phyloP scores from a whole-genome alignment of 2,329 filamentous ascomycete genomes.

The Colletotrichum eleusines region DNA sequence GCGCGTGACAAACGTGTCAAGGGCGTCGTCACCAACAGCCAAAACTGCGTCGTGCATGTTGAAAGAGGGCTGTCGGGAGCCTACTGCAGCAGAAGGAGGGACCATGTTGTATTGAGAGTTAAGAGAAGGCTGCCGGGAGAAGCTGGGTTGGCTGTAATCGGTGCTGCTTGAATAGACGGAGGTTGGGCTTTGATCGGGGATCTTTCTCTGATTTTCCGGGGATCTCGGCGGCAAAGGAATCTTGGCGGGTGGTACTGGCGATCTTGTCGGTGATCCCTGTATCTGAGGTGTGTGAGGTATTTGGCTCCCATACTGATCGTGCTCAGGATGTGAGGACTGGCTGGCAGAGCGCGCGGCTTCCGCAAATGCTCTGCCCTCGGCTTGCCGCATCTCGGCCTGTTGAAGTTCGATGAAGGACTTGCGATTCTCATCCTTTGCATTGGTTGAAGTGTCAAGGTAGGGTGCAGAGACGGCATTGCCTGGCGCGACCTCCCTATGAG shows the following conservation, averaged over 20 bases:
- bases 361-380: slow-evolving; percentile 70
- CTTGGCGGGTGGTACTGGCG: slow-evolving; percentile 39
- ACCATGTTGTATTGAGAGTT: slow-evolving; percentile 42
- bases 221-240: slow-evolving; percentile 43
- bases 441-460: slow-evolving; percentile 56
- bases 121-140: slow-evolving; percentile 40
- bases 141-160: slow-evolving; percentile 35
- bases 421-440: slow-evolving; percentile 63
- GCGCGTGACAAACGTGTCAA: slow-evolving; percentile 76
- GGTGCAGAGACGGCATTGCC: slow-evolving; percentile 53
- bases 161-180: slow-evolving; percentile 45
- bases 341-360: slow-evolving; percentile 58
- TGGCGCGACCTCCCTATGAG: slow-evolving; percentile 47
- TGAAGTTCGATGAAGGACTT: slow-evolving; percentile 70
- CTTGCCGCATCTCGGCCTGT: slow-evolving; percentile 70
- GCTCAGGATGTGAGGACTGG: slow-evolving; percentile 48
- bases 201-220: slow-evolving; percentile 43
- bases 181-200: slow-evolving; percentile 57
- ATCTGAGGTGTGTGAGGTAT: slow-evolving; percentile 48
- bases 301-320: slow-evolving; percentile 43
- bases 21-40: slow-evolving; percentile 72
- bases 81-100: slow-evolving; percentile 46
- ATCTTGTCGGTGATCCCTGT: slow-evolving; percentile 36
- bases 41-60: slow-evolving; percentile 57
- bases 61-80: slow-evolving; percentile 50